These are phyloP conservation scores for Leptomonas pyrrhocoris DNA, from an alignment of 208 protist species.

Conservation along the genomic window DNA sequence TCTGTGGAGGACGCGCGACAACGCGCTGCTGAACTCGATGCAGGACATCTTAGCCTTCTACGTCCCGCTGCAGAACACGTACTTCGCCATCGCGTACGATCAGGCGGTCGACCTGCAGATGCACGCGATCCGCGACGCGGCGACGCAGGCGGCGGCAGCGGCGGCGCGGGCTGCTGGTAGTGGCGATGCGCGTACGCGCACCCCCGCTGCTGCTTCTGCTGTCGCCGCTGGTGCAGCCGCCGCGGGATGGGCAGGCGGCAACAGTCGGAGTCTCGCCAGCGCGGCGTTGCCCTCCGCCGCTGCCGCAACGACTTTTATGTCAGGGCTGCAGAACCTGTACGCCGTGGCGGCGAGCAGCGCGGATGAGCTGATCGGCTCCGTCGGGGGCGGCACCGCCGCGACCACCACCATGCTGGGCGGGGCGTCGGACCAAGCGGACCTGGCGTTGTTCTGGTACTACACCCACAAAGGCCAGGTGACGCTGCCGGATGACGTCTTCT, in stretches of 20 bases:
- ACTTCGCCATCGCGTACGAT: conserved; percentile 76
- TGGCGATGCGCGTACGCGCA: neutral
- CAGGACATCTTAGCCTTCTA: conserved; percentile 82
- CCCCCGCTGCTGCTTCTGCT: neutral
- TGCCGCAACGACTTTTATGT: conserved; percentile 57
- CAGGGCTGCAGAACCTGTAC: conserved; percentile 65
- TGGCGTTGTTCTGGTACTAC: conserved; percentile 39
- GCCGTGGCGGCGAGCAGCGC: conserved; percentile 47
- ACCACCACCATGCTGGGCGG: too few relatives aligned
- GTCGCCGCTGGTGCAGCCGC: neutral
- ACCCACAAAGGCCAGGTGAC: conserved; percentile 50
- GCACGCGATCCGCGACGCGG: conserved; percentile 36
- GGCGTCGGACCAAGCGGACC: conserved; percentile 8
- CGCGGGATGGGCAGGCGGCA: neutral
- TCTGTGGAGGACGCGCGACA: conserved; percentile 37
- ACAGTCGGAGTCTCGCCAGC: neutral
- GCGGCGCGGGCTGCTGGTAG: conserved; percentile 3
- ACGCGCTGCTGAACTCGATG: conserved; percentile 66
- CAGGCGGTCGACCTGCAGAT: conserved; percentile 77
- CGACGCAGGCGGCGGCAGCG: conserved; percentile 25
- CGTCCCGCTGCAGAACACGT: conserved; percentile 75
- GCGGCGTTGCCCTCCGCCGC: conserved; percentile 8
- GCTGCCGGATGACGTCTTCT: conserved; percentile 85
- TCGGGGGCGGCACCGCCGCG: conserved; percentile 17
- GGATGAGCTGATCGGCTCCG: conserved; percentile 31